Evolutionary conservation across 352 stramenopile genomes (phyloP).

Genomic region (Halophytophthora batemanensis): DNA sequence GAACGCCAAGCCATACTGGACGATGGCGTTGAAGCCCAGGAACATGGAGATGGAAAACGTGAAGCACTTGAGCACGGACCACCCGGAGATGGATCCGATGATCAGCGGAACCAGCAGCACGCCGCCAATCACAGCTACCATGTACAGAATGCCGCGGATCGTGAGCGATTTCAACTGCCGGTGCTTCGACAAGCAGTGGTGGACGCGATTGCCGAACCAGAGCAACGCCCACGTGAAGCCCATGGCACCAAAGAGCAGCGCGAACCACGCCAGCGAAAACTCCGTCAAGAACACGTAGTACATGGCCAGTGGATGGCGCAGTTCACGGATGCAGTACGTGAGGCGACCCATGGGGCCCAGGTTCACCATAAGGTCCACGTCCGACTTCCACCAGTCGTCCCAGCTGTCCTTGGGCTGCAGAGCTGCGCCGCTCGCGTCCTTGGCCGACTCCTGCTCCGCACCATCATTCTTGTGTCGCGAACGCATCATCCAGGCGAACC

Average conservation of each 20-base stretch:
- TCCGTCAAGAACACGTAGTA: constrained; percentile 82
- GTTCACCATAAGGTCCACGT: constrained; percentile 69
- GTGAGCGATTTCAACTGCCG: constrained; percentile 57
- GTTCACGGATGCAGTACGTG: constrained; percentile 77
- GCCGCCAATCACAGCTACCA: constrained; percentile 59
- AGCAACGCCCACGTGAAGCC: constrained; percentile 46
- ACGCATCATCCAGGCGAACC: constrained; percentile 85
- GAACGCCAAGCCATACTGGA: constrained; percentile 68
- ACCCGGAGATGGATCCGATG: constrained; percentile 49
- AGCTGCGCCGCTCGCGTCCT: constrained; percentile 29
- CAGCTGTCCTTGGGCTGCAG: constrained; percentile 63
- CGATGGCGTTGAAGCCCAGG: constrained; percentile 65
- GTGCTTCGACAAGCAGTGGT: constrained; percentile 49
- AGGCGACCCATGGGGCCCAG: constrained; percentile 64
- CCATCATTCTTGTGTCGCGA: constrained; percentile 38
- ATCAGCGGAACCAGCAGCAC: constrained; percentile 55
- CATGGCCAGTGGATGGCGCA: constrained; percentile 74
- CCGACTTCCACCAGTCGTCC: constrained; percentile 70
- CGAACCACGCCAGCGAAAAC: constrained; percentile 47
- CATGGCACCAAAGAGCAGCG: constrained; percentile 50
- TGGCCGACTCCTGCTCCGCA: constrained; percentile 32
- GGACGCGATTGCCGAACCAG: constrained; percentile 47
- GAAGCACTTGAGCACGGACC: constrained; percentile 61
- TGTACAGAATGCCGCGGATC: constrained; percentile 69
- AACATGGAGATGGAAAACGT: constrained; percentile 69